Percentiles rank a stretch among this genome's conserved stretches.
These are phyloP conservation scores for Vanrija pseudolonga DNA, from an alignment of 1,284 basidiomycete species.

Conservation along the genomic window DNA sequence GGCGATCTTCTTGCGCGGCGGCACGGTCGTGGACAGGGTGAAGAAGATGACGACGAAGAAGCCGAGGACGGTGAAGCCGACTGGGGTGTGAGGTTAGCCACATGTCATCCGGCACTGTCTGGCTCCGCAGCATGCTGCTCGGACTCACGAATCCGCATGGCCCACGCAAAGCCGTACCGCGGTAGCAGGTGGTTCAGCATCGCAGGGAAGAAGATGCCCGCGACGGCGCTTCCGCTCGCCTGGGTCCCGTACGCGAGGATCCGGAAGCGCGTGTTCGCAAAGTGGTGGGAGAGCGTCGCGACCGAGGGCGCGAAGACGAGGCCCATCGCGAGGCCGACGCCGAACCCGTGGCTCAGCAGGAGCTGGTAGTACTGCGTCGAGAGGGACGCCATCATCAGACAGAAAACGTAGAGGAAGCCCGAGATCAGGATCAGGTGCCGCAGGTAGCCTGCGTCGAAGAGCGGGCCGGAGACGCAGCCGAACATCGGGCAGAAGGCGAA, in stretches of 20 bases:
- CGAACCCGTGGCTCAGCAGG: conserved; percentile 27
- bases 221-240: conserved; percentile 32
- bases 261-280: conserved; percentile 35
- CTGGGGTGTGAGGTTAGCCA: conserved; percentile 6
- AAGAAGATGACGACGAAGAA: conserved; percentile 22
- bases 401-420: conserved; percentile 54
- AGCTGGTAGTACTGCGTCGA: conserved; percentile 59
- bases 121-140: too few relatives aligned
- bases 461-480: conserved; percentile 55
- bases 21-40: conserved; percentile 29
- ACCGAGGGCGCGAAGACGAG: conserved; percentile 54
- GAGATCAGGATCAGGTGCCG: conserved; percentile 52
- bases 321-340: conserved; percentile 42
- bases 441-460: conserved; percentile 62
- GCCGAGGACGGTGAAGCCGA: conserved; percentile 33
- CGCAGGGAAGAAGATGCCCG: conserved; percentile 56
- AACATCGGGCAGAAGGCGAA: conserved; percentile 53
- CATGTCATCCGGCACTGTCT: too few relatives aligned
- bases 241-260: conserved; percentile 38
- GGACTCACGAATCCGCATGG: conserved; percentile 32
- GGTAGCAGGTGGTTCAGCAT: conserved; percentile 53
- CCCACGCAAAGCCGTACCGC: conserved; percentile 50
- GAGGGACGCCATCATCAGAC: conserved; percentile 58
- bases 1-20: conserved; percentile 33
- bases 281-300: conserved; percentile 57